phyloP scores from a whole-genome alignment of 345 rosid species.

The Carallia brachiata region DNA sequence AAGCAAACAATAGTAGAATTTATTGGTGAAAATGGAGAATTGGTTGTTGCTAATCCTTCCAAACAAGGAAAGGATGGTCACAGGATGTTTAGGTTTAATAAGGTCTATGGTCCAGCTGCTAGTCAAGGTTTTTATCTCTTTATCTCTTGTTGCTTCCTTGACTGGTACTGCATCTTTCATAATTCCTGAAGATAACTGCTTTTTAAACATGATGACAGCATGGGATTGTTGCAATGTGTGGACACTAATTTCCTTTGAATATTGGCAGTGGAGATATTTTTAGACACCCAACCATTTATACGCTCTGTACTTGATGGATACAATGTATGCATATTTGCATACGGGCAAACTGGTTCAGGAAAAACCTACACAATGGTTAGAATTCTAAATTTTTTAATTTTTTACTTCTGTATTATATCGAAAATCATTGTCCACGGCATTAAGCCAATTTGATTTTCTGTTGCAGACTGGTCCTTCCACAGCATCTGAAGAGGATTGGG shows the following conservation, averaged over 20 bases:
- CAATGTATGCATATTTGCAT: conserved; percentile 90
- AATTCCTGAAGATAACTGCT: not conserved
- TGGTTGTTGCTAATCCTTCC: conserved; percentile 63
- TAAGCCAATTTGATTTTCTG: conserved; percentile 5
- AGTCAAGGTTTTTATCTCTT: conserved; percentile 65
- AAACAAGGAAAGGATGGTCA: conserved; percentile 76
- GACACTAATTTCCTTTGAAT: conserved; percentile 13
- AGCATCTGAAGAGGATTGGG: conserved; percentile 72
- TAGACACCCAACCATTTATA: conserved; percentile 69
- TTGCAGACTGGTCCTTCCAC: conserved; percentile 67
- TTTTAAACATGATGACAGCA: not conserved
- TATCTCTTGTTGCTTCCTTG: conserved; percentile 1
- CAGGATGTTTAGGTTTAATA: conserved; percentile 67
- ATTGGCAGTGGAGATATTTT: conserved; percentile 68
- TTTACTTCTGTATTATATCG: not conserved
- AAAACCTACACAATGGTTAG: conserved; percentile 91
- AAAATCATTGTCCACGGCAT: not conserved
- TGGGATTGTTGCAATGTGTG: conserved; percentile 15
- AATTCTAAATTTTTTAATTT: conserved; percentile 2
- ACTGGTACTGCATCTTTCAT: not conserved
- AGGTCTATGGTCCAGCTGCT: conserved; percentile 62
- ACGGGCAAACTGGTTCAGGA: conserved; percentile 99
- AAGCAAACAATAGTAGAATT: conserved; percentile 53
- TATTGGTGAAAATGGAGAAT: conserved; percentile 76
- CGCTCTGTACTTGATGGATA: conserved; percentile 84